Evolutionary conservation across 1,284 basidiomycete genomes (phyloP).

Genomic region (Cryptococcus sp.): DNA sequence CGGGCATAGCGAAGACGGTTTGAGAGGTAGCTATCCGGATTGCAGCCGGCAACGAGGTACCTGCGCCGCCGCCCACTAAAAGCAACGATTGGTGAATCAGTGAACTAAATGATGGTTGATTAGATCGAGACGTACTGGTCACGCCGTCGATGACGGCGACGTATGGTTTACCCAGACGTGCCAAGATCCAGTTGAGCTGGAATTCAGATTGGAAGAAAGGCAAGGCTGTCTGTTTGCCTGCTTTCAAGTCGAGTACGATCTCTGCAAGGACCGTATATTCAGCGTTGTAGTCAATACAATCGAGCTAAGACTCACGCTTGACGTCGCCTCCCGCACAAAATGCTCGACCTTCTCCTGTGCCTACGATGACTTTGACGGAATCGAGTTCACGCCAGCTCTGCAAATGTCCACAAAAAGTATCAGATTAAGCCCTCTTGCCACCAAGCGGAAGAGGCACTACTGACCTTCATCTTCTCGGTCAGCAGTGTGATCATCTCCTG

Average conservation of each 20-base stretch:
- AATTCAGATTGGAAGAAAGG: slow-evolving; percentile 95
- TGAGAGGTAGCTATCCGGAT: slow-evolving; percentile 94
- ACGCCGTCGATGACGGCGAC: slow-evolving; percentile 87
- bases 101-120: background rate
- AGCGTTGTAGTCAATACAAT: background rate
- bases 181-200: slow-evolving; percentile 82
- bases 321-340: slow-evolving; percentile 98
- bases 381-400: slow-evolving; percentile 80
- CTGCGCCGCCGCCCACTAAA: slow-evolving; percentile 93
- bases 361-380: slow-evolving; percentile 74
- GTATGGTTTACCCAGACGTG: slow-evolving; percentile 80
- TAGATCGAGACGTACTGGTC: slow-evolving; percentile 67
- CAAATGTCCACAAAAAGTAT: background rate
- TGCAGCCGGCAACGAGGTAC: slow-evolving; percentile 81
- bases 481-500: slow-evolving; percentile 77
- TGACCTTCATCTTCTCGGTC: slow-evolving; percentile 56
- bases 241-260: slow-evolving; percentile 37
- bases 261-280: slow-evolving; percentile 15
- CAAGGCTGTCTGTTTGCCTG: slow-evolving; percentile 60
- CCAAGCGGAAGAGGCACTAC: slow-evolving; percentile 5
- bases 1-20: slow-evolving; percentile 94
- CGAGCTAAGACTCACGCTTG: slow-evolving; percentile 31
- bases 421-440: background rate
- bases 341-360: slow-evolving; percentile 73
- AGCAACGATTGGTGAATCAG: too few species aligned